These are phyloP conservation scores for Acanthamoeba triangularis DNA, from an alignment of 208 protist species.

Conservation along the genomic window DNA sequence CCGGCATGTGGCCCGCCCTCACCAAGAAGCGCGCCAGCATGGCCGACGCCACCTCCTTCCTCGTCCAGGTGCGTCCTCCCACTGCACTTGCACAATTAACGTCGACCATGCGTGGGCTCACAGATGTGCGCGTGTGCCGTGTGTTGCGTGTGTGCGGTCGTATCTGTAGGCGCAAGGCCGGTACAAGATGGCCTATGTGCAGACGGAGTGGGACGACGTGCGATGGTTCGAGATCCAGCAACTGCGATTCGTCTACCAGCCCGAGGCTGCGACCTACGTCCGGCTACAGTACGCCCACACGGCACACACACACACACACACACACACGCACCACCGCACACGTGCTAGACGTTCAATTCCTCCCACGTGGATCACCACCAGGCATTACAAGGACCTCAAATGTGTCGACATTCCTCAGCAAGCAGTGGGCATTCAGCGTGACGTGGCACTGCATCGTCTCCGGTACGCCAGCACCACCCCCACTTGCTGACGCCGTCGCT, in stretches of 20 bases:
- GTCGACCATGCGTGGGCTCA: neutral
- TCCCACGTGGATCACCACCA: neutral
- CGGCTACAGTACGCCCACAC: neutral
- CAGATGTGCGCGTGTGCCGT: neutral
- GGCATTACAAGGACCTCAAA: neutral
- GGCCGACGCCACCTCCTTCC: slow-evolving; percentile 4
- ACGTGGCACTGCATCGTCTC: neutral
- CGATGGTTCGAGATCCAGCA: slow-evolving; percentile 26
- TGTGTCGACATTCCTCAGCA: neutral
- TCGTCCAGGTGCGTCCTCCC: neutral
- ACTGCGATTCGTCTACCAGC: slow-evolving; percentile 5
- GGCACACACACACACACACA: neutral
- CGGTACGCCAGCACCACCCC: neutral
- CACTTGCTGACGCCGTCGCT: too few species aligned
- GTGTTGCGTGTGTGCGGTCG: neutral
- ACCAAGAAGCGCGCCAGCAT: slow-evolving; percentile 29
- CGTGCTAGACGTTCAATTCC: neutral
- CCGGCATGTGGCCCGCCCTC: neutral
- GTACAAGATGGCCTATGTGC: neutral
- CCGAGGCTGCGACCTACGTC: neutral
- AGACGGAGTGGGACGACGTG: slow-evolving; percentile 6
- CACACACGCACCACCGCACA: too few species aligned
- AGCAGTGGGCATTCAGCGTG: neutral
- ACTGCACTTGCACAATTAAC: neutral
- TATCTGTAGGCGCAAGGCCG: neutral